Base-by-base conservation (phyloP, 2,329 filamentous ascomycete species). In the Exophiala dermatitidis region DNA sequence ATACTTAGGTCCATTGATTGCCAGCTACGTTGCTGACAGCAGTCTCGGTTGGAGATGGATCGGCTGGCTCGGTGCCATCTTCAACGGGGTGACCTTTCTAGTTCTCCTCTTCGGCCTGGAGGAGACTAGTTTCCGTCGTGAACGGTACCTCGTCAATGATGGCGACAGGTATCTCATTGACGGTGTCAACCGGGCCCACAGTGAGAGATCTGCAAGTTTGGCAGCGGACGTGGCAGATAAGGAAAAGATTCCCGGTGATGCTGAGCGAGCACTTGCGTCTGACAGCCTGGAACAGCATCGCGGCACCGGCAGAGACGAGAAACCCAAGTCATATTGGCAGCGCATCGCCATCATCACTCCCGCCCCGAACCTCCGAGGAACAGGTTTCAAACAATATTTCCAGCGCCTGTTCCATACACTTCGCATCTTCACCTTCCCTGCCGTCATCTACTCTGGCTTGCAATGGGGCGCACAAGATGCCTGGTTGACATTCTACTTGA, bases 391-490 rank as follows among this genome's bases (percentile, higher is more conserved):
- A 60, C 79, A 82, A 61, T 82, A 81, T 58, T 64, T 72, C 30
- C 63, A 68, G 38, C 77, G 78, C 1, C 68, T 82, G 2, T 76
- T 74, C 59, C 75, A 81, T 59, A 81, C 76, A 0, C 66, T 81
- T 47, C 74, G 77, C n/a, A 69, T 81, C 40, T 81, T 81, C 62
- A 71, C 72, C 1, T 81, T 81, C 54, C 79, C 79, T 0, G 78
- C 78, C 1, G 77, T 81, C 6, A 72, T 78, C 57, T 81, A 76
- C 56, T 77, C 77, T 2, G 78, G 79, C 5, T 64, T 81, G 28
- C 78, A 81, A 61, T 82, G 79, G 79, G 79, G 79, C 3, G 71
- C 77, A 31, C 79, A 82, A 64, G 79, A 81, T 58, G 77, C 79
- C n/a, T 81, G 79, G 66, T 67, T 82, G 26, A 77, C 76, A 1